Conservation (phyloP, 2,329 filamentous ascomycete genomes). For the Xylaria hypoxylon region DNA sequence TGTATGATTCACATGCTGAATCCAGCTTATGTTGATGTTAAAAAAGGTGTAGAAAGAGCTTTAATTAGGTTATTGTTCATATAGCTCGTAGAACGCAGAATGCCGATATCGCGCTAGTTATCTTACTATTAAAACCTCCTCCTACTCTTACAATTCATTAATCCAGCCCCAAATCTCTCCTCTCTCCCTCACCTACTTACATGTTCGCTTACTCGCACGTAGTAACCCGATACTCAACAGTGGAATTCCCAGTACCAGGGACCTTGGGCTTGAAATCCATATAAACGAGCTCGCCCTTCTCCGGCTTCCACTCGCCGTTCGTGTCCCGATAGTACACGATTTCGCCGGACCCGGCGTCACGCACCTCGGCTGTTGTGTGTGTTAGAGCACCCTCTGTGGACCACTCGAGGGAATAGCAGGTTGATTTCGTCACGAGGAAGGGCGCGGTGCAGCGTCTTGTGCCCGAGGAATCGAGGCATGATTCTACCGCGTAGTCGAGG, state of each 20-base stretch:
- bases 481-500: constrained; percentile 57
- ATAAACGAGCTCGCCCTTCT: constrained; percentile 59
- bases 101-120: too few relatives aligned
- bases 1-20: too few relatives aligned
- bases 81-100: too few relatives aligned
- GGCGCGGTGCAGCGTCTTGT: constrained; percentile 56
- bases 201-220: constrained; percentile 48
- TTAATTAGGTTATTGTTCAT: too few relatives aligned
- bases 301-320: constrained; percentile 58
- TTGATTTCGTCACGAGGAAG: constrained; percentile 54
- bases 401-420: constrained; percentile 58
- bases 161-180: background rate
- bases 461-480: constrained; percentile 55
- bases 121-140: too few relatives aligned
- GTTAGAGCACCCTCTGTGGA: constrained; percentile 55
- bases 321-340: constrained; percentile 60
- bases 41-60: too few relatives aligned
- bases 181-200: background rate
- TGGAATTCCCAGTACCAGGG: constrained; percentile 57
- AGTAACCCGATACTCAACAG: constrained; percentile 57
- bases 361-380: constrained; percentile 51
- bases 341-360: constrained; percentile 52
- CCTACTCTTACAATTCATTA: too few relatives aligned
- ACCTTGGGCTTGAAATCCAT: constrained; percentile 61
- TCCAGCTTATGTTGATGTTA: too few relatives aligned